Evolutionary conservation across 306 rosid species (phyloP).

Genomic region (Acacia confusa): DNA sequence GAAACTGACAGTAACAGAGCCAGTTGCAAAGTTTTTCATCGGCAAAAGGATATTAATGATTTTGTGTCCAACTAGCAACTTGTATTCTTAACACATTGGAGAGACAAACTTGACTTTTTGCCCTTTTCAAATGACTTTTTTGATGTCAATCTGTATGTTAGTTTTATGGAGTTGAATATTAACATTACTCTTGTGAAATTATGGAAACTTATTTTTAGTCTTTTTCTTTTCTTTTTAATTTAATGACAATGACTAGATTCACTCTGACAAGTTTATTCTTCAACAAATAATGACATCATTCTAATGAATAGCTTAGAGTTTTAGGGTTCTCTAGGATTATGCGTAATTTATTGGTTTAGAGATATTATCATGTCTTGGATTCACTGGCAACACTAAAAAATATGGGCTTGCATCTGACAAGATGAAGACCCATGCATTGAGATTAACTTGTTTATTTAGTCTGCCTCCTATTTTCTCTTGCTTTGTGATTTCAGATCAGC

Average conservation of each 20-base stretch:
- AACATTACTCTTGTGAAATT: constrained; percentile 5
- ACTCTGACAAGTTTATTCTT: neutral
- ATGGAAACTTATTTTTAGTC: neutral
- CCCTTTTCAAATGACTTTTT: neutral
- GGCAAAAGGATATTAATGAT: neutral
- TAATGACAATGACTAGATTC: neutral
- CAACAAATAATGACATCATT: neutral
- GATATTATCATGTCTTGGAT: neutral
- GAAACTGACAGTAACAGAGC: neutral
- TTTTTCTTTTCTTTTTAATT: neutral
- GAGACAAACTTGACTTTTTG: neutral
- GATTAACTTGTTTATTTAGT: constrained; percentile 16
- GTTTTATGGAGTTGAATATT: constrained; percentile 7
- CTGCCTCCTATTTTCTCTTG: constrained; percentile 23
- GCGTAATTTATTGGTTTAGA: neutral
- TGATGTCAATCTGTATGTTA: neutral
- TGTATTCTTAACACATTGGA: neutral
- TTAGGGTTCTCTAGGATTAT: constrained; percentile 1
- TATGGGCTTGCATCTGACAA: neutral
- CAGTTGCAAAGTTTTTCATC: neutral
- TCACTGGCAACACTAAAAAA: neutral
- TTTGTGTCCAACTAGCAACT: neutral
- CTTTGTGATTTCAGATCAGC: constrained; percentile 63
- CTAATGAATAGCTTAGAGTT: neutral
- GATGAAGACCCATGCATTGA: constrained; percentile 2